Base-by-base conservation (phyloP, 148 eudicot species). In the Dysphania ambrosioides region DNA sequence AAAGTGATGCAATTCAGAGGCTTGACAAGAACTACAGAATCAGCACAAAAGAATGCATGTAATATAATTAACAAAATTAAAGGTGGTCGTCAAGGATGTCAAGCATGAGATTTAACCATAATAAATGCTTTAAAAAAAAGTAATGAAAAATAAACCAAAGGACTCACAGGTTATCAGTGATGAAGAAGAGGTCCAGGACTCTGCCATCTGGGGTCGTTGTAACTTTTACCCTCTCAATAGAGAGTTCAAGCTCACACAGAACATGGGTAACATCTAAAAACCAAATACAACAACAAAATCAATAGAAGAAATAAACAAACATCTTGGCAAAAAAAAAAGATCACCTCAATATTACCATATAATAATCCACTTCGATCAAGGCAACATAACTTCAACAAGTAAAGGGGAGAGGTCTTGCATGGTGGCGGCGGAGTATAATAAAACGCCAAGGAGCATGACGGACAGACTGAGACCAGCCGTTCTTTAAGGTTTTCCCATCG, bases 131-230 rank as follows among this genome's bases (percentile, higher is more conserved):
- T n/a, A n/a, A n/a, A n/a, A n/a, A n/a, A n/a, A n/a, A n/a, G 34
- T 26, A 53, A 42, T n/a, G 4, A 72, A 26, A 11, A 59, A 35
- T 8, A 66, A 66, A 36, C 2, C 13, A 71, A 36, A 34, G 27
- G 47, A 79, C 97, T 89, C 76, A 88, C 97, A 87, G 69, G 83
- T 86, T 85, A 79, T 92, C 94, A 35, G 87, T 88, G 41, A 92
- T 82, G 70, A 92, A 92, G 85, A 92, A 89, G 73, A 92, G 86
- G 74, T 90, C 94, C 73, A 88, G 77, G 70, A 86, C 94, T 53
- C 85, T 83, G 47, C 83, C 97, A 83, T 92, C 97, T 40, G 94
- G 97, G 21, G 86, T 89, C 15, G 97, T 89, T 24, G 86, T 92
- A 78, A 92, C 97, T 84, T 92, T 92, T 47, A 92, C 94, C 82